Evolutionary conservation across 352 stramenopile genomes (phyloP), one percentile per base, ranked within the genome.

Genomic region (Thalassiosira hispida): DNA sequence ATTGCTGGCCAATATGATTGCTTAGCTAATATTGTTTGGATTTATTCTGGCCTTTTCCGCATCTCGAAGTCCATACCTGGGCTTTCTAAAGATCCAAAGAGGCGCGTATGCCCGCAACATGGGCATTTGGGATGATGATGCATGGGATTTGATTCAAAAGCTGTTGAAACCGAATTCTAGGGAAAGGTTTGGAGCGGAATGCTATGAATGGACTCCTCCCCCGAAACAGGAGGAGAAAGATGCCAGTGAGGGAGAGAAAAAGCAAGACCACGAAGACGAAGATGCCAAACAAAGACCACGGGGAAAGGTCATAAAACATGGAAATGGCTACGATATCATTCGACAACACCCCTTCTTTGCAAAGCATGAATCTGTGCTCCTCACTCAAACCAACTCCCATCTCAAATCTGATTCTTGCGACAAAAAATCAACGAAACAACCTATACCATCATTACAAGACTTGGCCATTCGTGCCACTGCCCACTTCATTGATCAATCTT

Each of bases 31-130:
- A 18, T 27, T 38, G 8, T 38, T 38, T 8, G 31, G 31, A 38
- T 38, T 38, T 8, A 9, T 38, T 8, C 8, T 8, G 31, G 31
- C 3, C 8, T 38, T 8, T 38, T 38, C 31, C 8, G 31, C 31
- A 38, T 8, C 8, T 8, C 8, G 44, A 44, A 94, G 85, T 73
- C 94, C 94, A 0, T 97, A 96, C 73, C 79, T 97, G 31, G 89
- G 83, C 22, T 97, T 97, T 84, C 70, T 96, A 5, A 88, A 92
- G 49, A 96, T 95, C 61, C 92, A 94, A 74, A 74, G 90, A 62
- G 81, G 79, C n/a, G n/a, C 74, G 18, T 79, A 64, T 53, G 65
- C 71, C 11, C 77, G 76, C 25, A 85, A 79, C 44, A 88, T 85
- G 51, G 82, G 83, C 29, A 75, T 94, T 22, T 85, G 85, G 22